Base-by-base conservation (phyloP, 306 rosid species). In the Rosa rugosa region DNA sequence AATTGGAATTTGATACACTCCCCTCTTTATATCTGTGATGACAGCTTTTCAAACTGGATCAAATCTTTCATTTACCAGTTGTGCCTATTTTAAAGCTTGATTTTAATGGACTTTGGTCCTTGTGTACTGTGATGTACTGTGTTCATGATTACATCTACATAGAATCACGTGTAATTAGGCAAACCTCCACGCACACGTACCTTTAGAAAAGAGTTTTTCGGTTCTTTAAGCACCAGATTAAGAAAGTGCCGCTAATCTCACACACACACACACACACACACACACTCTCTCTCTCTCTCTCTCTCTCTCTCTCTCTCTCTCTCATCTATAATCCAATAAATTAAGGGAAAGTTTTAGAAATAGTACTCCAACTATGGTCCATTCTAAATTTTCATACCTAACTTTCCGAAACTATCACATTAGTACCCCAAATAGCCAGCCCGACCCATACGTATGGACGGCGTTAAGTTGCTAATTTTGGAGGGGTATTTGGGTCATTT, bases 221-320 rank as follows among this genome's bases (percentile, higher is more conserved):
- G 53, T 57, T 74, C 68, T 57, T n/a, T n/a, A n/a, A n/a, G n/a
- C n/a, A n/a, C n/a, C n/a, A 36, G 46, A 74, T 42, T 74, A 74
- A 74, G 53, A 57, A 57, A 7, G 1, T 44, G 46, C 27, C 23
- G 5, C n/a, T 13, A 23, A 44, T 40, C 1, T n/a, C n/a, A n/a
- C n/a, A n/a, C n/a, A n/a, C n/a, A n/a, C n/a, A n/a, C n/a, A n/a
- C n/a, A n/a, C n/a, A n/a, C n/a, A n/a, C n/a, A n/a, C n/a, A n/a
- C n/a, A n/a, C n/a, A n/a, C n/a, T n/a, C n/a, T n/a, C n/a, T n/a
- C n/a, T n/a, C 23, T 36, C 23, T 38, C 25, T 63, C 56, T 50
- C 57, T 12, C 38, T 60, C 40, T 25, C 36, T 60, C 66, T 59
- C 66, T 59, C 66, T n/a, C 6, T 23, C 25, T 1, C 36, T 1